Conservation (phyloP, 164 flowering plant species). For the Sextonia rubra region DNA sequence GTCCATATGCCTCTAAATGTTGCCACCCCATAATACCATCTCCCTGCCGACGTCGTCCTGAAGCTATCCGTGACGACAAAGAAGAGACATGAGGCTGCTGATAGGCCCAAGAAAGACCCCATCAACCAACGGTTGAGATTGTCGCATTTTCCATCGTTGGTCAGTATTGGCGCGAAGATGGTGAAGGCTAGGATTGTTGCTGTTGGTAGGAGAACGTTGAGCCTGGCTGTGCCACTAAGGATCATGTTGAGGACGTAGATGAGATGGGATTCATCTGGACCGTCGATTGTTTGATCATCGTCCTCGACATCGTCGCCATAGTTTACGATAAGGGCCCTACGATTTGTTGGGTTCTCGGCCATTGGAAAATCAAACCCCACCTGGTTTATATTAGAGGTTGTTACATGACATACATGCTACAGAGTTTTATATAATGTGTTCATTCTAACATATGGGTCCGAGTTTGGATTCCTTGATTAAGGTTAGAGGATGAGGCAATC, state of each 20-base stretch:
- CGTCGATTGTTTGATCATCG: slow-evolving; percentile 18
- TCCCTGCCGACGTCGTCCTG: slow-evolving; percentile 31
- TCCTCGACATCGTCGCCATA: slow-evolving; percentile 6
- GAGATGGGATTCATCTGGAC: slow-evolving; percentile 29
- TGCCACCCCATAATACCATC: slow-evolving; percentile 55
- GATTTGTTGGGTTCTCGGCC: slow-evolving; percentile 13
- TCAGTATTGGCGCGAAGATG: slow-evolving; percentile 51
- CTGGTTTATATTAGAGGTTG: background rate
- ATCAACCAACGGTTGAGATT: slow-evolving; percentile 35
- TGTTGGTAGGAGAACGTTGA: slow-evolving; percentile 52
- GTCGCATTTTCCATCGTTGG: slow-evolving; percentile 50
- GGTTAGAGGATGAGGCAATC: slow-evolving; percentile 17
- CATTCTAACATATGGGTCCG: background rate
- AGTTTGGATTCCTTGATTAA: slow-evolving; percentile 20
- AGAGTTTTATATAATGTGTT: background rate
- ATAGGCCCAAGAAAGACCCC: slow-evolving; percentile 32
- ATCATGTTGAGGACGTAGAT: slow-evolving; percentile 36
- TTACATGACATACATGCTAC: background rate
- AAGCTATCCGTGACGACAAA: slow-evolving; percentile 59
- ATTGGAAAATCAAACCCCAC: background rate
- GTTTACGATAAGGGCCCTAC: slow-evolving; percentile 21
- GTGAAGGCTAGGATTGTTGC: slow-evolving; percentile 60
- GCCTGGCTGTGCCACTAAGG: slow-evolving; percentile 56
- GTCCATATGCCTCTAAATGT: slow-evolving; percentile 50
- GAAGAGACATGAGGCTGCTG: slow-evolving; percentile 41